Conservation (phyloP, 2,329 filamentous ascomycete species). For the Blastomyces gilchristii region DNA sequence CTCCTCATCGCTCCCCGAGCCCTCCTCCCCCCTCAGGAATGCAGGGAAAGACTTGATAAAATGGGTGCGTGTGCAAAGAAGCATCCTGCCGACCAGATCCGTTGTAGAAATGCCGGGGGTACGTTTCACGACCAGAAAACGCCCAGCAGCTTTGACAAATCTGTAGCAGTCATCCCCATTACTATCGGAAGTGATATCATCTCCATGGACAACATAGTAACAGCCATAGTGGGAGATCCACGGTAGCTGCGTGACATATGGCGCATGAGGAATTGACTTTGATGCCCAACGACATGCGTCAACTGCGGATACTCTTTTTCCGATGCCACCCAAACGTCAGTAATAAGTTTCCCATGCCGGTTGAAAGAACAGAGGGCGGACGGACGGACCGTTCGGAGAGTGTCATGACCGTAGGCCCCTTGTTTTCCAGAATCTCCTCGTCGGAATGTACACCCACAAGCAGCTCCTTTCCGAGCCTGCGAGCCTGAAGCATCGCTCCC, state of each 20-base stretch:
- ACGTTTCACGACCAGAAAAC: conserved; percentile 94
- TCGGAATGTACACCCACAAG: conserved; percentile 92
- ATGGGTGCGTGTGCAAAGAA: conserved; percentile 88
- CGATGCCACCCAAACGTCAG: conserved; percentile 8
- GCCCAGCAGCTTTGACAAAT: conserved; percentile 84
- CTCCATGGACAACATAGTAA: conserved; percentile 89
- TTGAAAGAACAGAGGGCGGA: neutral
- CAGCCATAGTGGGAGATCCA: conserved; percentile 97
- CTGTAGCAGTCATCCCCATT: conserved; percentile 94
- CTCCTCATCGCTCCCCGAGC: conserved; percentile 59
- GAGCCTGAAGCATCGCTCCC: conserved; percentile 90
- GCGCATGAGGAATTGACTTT: conserved; percentile 68
- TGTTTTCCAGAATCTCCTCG: conserved; percentile 90
- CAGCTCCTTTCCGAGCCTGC: conserved; percentile 78
- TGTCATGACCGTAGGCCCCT: conserved; percentile 95
- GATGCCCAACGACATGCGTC: conserved; percentile 95
- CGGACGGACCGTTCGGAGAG: conserved; percentile 62
- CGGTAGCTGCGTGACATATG: conserved; percentile 85
- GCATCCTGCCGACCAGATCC: conserved; percentile 94
- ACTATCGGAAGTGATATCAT: conserved; percentile 93
- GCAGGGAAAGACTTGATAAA: conserved; percentile 74
- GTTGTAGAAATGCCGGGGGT: conserved; percentile 96
- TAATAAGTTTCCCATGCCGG: neutral
- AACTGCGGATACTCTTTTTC: conserved; percentile 65
- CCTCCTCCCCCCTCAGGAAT: conserved; percentile 60